A percentile compares a stretch with the other conserved stretches of the same genome.
Evolutionary conservation across 306 rosid species (phyloP).

Genomic region (Sechiopsis laciniata): DNA sequence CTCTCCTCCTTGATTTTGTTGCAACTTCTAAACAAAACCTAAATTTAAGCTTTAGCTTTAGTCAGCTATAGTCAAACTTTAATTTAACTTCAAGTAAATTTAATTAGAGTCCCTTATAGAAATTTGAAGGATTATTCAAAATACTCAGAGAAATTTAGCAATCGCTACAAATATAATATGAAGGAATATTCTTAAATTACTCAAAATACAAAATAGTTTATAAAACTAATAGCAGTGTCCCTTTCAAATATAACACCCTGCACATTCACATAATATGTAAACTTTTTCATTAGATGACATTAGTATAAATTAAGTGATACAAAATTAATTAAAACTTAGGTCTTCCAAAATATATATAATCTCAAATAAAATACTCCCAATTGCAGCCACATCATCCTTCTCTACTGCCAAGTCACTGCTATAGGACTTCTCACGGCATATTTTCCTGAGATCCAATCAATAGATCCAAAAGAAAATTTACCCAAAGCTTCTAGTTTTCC

Average conservation of each 20-base stretch:
- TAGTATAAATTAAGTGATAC: background rate
- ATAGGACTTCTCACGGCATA: slow-evolving; percentile 59
- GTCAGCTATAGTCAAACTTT: too few relatives aligned
- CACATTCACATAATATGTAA: background rate
- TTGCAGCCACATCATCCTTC: background rate
- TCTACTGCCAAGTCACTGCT: slow-evolving; percentile 52
- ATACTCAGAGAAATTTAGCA: too few relatives aligned
- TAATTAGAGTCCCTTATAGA: too few relatives aligned
- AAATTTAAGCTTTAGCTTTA: too few relatives aligned
- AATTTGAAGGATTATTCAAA: too few relatives aligned
- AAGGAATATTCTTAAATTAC: too few relatives aligned
- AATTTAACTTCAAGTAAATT: too few relatives aligned
- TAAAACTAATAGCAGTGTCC: background rate
- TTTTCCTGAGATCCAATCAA: slow-evolving; percentile 40
- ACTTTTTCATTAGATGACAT: background rate
- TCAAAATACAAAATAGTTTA: background rate
- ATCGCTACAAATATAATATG: too few relatives aligned
- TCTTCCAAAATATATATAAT: background rate
- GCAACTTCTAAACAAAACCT: too few relatives aligned
- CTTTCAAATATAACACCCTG: background rate
- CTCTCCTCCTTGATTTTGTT: too few relatives aligned
- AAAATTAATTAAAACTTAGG: background rate
- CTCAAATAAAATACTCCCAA: background rate
- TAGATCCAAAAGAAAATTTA: slow-evolving; percentile 46
- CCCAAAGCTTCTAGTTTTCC: slow-evolving; percentile 22